phyloP scores from a whole-genome alignment of 1,139 yeast genomes.

The Protomyces macrosporus region DNA sequence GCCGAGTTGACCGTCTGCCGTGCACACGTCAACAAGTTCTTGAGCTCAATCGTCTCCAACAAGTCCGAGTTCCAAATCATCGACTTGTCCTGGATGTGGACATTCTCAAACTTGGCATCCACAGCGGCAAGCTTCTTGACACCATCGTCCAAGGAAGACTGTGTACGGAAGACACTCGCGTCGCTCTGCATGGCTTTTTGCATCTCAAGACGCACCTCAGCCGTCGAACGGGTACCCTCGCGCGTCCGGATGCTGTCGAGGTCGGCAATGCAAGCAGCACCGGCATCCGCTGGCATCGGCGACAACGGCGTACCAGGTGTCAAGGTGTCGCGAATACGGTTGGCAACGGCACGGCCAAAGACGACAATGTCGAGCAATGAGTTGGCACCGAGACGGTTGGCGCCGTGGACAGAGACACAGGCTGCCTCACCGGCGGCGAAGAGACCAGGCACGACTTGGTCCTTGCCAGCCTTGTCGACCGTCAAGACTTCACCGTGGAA shows the following conservation, averaged over 20 bases:
- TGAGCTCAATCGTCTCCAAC: slow-evolving; percentile 92
- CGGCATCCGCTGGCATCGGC: slow-evolving; percentile 75
- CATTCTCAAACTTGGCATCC: slow-evolving; percentile 65
- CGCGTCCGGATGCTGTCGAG: slow-evolving; percentile 86
- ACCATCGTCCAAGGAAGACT: slow-evolving; percentile 88
- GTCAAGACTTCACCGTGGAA: slow-evolving; percentile 66
- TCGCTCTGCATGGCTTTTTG: slow-evolving; percentile 95
- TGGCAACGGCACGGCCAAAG: slow-evolving; percentile 97
- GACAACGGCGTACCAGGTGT: slow-evolving; percentile 85
- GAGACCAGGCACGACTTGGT: slow-evolving; percentile 85
- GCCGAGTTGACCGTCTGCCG: slow-evolving; percentile 93
- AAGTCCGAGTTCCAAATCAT: slow-evolving; percentile 98
- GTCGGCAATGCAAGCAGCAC: slow-evolving; percentile 83
- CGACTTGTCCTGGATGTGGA: slow-evolving; percentile 88
- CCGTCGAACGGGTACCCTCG: slow-evolving; percentile 71
- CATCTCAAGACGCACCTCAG: slow-evolving; percentile 86
- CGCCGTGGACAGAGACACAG: slow-evolving; percentile 98
- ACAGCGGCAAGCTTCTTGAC: slow-evolving; percentile 70
- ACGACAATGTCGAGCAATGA: slow-evolving; percentile 96
- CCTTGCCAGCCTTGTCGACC: slow-evolving; percentile 80
- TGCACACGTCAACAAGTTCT: slow-evolving; percentile 95
- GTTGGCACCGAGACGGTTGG: slow-evolving; percentile 98
- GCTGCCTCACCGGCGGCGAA: slow-evolving; percentile 99
- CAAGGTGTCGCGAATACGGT: slow-evolving; percentile 77
- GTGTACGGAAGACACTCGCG: slow-evolving; percentile 94